Percentiles rank a stretch among this genome's conserved stretches.
These are phyloP conservation scores for Calonectria pauciramosa DNA, from an alignment of 2,329 filamentous ascomycete species.

Conservation along the genomic window DNA sequence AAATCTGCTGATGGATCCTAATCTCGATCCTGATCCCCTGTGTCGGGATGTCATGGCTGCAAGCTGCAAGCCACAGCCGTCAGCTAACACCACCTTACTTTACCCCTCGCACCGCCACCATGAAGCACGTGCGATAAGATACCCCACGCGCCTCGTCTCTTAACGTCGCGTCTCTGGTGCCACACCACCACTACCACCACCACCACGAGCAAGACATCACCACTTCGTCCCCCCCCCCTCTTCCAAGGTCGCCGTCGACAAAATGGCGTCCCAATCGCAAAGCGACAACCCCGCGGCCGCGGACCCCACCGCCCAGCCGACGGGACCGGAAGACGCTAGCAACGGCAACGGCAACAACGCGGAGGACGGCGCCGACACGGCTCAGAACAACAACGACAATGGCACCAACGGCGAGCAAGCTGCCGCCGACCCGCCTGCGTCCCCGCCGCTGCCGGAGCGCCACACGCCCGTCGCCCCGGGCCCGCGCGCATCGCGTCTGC, in stretches of 20 bases:
- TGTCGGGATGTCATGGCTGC: conserved; percentile 10
- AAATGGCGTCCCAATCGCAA: conserved; percentile 41
- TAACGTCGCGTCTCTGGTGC: conserved; percentile 38
- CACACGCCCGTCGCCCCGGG: conserved; percentile 65
- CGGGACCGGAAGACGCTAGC: conserved; percentile 8
- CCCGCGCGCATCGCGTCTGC: conserved; percentile 68
- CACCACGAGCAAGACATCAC: conserved; percentile 21
- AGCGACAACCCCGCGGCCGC: conserved; percentile 20
- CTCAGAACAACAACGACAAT: background rate
- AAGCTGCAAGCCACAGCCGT: conserved; percentile 33
- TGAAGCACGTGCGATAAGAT: conserved; percentile 39
- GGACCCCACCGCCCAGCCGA: conserved; percentile 12
- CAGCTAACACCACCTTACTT: background rate
- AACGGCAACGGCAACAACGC: background rate
- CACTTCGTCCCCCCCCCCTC: background rate
- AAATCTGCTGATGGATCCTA: background rate
- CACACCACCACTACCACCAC: conserved; percentile 15
- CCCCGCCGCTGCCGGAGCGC: conserved; percentile 57
- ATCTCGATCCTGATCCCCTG: background rate
- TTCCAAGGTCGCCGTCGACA: background rate
- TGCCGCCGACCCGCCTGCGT: conserved; percentile 38
- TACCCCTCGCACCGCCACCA: conserved; percentile 13
- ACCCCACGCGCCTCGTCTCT: conserved; percentile 40
- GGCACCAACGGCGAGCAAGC: background rate
- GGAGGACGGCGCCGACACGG: background rate